These are phyloP conservation scores for Berberis vulgaris DNA, from an alignment of 164 flowering plant genomes.

Conservation along the genomic window DNA sequence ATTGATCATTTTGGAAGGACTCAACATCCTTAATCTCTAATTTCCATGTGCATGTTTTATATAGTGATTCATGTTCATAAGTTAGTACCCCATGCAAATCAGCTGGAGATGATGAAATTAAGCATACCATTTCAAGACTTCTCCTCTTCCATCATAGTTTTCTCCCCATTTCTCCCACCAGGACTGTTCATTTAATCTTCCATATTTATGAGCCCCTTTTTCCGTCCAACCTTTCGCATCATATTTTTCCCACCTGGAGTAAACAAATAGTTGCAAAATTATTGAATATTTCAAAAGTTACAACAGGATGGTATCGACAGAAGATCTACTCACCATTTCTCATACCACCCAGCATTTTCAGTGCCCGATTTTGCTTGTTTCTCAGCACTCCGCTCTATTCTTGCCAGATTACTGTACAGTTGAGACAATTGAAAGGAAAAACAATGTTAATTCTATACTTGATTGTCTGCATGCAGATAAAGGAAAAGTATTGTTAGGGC, in stretches of 20 bases:
- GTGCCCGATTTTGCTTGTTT: constrained; percentile 97
- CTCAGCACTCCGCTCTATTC: constrained; percentile 95
- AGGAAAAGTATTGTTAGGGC: neutral
- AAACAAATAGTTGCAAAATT: neutral
- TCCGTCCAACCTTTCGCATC: constrained; percentile 98
- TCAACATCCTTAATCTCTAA: neutral
- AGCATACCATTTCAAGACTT: constrained; percentile 81
- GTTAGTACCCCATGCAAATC: no score
- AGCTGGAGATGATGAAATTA: neutral
- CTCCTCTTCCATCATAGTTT: constrained; percentile 92
- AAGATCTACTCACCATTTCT: constrained; percentile 65
- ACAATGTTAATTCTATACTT: neutral
- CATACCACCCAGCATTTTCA: constrained; percentile 96
- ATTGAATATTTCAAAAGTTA: neutral
- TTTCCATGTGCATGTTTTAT: neutral
- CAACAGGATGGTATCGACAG: neutral
- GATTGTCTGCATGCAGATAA: neutral
- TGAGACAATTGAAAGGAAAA: neutral
- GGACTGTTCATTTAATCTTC: constrained; percentile 90
- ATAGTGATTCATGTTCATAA: no score
- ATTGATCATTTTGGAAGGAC: no score
- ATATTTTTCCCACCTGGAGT: constrained; percentile 91
- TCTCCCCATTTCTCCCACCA: constrained; percentile 99
- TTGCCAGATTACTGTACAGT: constrained; percentile 68
- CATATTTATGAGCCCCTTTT: constrained; percentile 97